These are phyloP conservation scores for Monoraphidium neglectum DNA, from an alignment of 139 green algal genomes.

Conservation along the genomic window DNA sequence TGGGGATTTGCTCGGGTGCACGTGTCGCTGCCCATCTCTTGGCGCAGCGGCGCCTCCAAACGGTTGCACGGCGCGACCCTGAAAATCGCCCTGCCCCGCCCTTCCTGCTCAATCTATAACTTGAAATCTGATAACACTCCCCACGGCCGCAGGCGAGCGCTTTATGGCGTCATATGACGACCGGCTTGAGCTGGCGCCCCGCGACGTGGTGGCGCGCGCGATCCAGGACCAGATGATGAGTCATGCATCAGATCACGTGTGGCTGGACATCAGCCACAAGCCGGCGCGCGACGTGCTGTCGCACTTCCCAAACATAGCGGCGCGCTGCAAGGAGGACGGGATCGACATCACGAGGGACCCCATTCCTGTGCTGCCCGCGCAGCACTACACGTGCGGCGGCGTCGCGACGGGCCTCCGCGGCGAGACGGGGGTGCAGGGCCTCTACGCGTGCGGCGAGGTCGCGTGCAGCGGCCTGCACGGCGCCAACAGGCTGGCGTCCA, in stretches of 20 bases:
- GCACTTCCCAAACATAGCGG: conserved; percentile 96
- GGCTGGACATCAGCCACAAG: conserved; percentile 94
- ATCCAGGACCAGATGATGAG: conserved; percentile 89
- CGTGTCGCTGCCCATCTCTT: no score
- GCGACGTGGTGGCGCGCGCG: conserved; percentile 92
- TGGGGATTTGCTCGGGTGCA: no score
- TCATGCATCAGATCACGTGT: conserved; percentile 75
- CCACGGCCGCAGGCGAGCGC: conserved; percentile 54
- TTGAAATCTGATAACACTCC: no score
- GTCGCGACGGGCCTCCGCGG: conserved; percentile 86
- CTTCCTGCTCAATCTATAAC: no score
- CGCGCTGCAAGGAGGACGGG: conserved; percentile 67
- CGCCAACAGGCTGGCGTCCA: conserved; percentile 95
- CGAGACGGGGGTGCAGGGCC: conserved; percentile 78
- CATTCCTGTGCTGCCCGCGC: conserved; percentile 94
- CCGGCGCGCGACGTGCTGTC: conserved; percentile 63
- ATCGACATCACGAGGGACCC: conserved; percentile 92
- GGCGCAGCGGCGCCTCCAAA: no score
- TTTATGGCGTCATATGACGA: conserved; percentile 95
- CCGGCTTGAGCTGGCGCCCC: conserved; percentile 91
- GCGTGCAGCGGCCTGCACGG: conserved; percentile 94
- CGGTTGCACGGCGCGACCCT: no score
- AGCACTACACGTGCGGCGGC: conserved; percentile 99
- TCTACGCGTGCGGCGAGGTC: conserved; percentile 96
- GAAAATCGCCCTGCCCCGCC: no score